Evolutionary conservation across 2,329 filamentous ascomycete genomes (phyloP), one percentile per base, ranked within the genome.

Genomic region (Xylaria digitata): DNA sequence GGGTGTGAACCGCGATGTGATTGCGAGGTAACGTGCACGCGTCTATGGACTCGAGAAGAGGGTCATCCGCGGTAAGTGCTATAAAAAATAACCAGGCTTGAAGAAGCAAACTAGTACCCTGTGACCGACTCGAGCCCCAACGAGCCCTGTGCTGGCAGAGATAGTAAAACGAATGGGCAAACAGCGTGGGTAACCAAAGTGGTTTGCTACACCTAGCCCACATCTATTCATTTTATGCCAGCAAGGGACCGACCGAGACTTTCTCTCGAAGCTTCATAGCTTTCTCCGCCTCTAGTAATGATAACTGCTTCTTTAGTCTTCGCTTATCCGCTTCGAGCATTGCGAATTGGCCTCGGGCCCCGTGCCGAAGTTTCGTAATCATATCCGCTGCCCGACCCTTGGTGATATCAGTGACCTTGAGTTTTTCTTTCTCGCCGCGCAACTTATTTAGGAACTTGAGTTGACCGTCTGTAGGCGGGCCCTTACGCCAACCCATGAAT

Each of bases 301-400:
- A 71, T 26, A 65, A 73, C 43, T 80, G 75, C 67, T 74, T 83
- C 56, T 82, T 78, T 42, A 76, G 80, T 58, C 84, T 85, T 49
- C 82, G 85, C 76, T 85, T 88, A 61, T 84, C 81, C 0, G 80
- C 82, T 74, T 85, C 83, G 64, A 87, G 79, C 40, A 75, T 82
- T 30, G 83, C 81, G 76, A 86, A 93, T 81, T 81, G 87, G 69
- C 80, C 92, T 78, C 83, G 87, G 0, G 92, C 93, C 0, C 95
- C 95, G 76, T 96, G 92, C 78, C 91, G 95, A 68, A 97, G 76
- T 79, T 97, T 96, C 7, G 93, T 96, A 70, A 98, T 97, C 91
- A 97, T 94, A 77, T 97, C 94, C 4, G 86, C 86, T 4, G 94
- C 94, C 76, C 88, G 89, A 7, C 95, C 95, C 75, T 94, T 96